phyloP scores from a whole-genome alignment of 805 yeast genomes.

The Nakazawaea sp. region DNA sequence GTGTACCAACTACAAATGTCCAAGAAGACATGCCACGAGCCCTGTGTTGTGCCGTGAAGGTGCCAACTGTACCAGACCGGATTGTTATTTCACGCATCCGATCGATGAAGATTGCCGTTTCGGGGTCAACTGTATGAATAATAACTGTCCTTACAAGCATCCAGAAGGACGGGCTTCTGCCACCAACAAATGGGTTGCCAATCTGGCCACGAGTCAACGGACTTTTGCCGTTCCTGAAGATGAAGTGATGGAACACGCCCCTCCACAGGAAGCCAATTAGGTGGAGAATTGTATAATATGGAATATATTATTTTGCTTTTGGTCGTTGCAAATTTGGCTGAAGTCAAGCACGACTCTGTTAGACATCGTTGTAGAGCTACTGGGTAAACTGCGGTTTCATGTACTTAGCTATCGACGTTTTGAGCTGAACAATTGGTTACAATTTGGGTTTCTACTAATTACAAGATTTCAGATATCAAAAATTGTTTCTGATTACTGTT shows the following conservation, averaged over 20 bases:
- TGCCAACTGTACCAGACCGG: conserved; percentile 65
- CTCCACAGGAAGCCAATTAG: conserved; percentile 30
- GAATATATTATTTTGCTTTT: too few relatives aligned
- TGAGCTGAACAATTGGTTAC: too few relatives aligned
- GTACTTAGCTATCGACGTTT: too few relatives aligned
- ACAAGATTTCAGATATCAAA: too few relatives aligned
- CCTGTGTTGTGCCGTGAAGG: conserved; percentile 79
- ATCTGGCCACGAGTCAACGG: conserved; percentile 44
- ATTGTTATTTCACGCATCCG: conserved; percentile 83
- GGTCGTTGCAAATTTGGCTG: too few relatives aligned
- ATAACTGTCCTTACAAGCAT: conserved; percentile 67
- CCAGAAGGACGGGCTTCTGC: conserved; percentile 60
- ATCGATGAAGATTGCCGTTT: conserved; percentile 73
- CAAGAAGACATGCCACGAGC: conserved; percentile 77
- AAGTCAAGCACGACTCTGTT: too few relatives aligned
- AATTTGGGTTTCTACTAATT: too few relatives aligned
- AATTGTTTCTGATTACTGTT: too few relatives aligned
- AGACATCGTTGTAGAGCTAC: too few relatives aligned
- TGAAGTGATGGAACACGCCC: conserved; percentile 64
- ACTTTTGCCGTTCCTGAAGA: conserved; percentile 74
- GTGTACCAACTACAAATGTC: conserved; percentile 76
- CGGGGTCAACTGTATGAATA: conserved; percentile 68
- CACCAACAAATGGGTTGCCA: conserved; percentile 24
- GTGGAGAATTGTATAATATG: neutral
- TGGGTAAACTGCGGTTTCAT: too few relatives aligned